Evolutionary conservation across 345 rosid species (phyloP).

Genomic region (Eucalyptus viminalis): DNA sequence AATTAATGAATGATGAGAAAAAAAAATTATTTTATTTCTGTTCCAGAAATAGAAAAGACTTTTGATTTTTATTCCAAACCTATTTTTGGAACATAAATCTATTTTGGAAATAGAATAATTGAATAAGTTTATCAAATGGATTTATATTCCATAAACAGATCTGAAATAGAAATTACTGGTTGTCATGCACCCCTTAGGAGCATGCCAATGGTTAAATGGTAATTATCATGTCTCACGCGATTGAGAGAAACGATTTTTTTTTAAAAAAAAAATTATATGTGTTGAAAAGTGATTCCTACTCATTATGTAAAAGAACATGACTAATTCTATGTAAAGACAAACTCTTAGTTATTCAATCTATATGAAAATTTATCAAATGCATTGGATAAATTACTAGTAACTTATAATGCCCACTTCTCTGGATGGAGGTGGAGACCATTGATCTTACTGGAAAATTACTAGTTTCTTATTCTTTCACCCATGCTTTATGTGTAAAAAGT

Average conservation of each 20-base stretch:
- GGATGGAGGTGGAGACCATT: not conserved
- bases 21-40: no score
- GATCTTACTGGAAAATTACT: not conserved
- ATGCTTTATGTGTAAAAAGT: not conserved
- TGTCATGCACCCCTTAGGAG: not conserved
- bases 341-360: not conserved
- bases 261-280: not conserved
- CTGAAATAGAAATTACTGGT: no score
- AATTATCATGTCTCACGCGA: not conserved
- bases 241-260: not conserved
- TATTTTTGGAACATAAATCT: no score
- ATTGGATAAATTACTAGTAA: not conserved
- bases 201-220: not conserved
- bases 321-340: not conserved
- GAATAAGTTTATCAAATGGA: no score
- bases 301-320: not conserved
- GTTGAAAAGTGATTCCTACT: not conserved
- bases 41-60: accelerated
- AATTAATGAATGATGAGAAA: no score
- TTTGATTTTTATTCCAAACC: no score
- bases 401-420: not conserved
- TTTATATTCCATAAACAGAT: accelerated
- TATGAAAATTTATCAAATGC: not conserved
- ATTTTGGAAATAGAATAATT: accelerated
- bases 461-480: not conserved